Conservation (phyloP, 208 protist genomes). For the Entamoeba dispar region DNA sequence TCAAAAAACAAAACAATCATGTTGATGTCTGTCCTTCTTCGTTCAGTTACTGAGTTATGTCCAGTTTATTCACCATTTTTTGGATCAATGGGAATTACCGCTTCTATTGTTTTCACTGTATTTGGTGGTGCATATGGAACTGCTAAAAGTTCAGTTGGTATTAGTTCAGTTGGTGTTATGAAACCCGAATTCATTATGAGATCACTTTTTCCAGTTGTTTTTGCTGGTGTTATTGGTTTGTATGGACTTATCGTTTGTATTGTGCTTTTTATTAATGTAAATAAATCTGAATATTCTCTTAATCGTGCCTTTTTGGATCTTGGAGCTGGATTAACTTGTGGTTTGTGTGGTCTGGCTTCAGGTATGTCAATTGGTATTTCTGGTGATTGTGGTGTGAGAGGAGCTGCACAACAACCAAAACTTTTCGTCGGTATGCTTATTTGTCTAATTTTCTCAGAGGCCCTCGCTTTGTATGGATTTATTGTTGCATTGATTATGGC, state of each 20-base stretch:
- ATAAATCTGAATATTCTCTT: constrained; percentile 20
- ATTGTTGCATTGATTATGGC: constrained; percentile 44
- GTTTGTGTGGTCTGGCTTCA: constrained; percentile 72
- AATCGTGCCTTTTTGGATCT: constrained; percentile 64
- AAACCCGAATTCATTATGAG: constrained; percentile 73
- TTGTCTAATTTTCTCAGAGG: constrained; percentile 98
- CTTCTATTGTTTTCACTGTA: constrained; percentile 18
- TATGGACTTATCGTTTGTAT: constrained; percentile 95
- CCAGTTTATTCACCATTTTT: constrained; percentile 10
- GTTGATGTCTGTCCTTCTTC: neutral
- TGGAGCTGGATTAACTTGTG: constrained; percentile 72
- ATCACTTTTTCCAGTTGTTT: constrained; percentile 57
- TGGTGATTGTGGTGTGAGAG: constrained; percentile 74
- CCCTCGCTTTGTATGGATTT: constrained; percentile 86
- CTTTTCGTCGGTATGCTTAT: constrained; percentile 97
- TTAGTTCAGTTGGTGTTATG: constrained; percentile 77
- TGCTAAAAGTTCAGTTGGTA: constrained; percentile 48
- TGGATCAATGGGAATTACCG: constrained; percentile 22
- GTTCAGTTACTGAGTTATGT: neutral
- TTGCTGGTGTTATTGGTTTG: constrained; percentile 93
- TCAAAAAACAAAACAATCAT: neutral
- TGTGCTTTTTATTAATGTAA: constrained; percentile 51
- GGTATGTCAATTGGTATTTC: constrained; percentile 94
- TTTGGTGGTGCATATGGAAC: constrained; percentile 33
- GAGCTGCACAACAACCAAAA: constrained; percentile 63